phyloP scores from a whole-genome alignment of 140 eudicot genomes.

The Cichorium intybus region DNA sequence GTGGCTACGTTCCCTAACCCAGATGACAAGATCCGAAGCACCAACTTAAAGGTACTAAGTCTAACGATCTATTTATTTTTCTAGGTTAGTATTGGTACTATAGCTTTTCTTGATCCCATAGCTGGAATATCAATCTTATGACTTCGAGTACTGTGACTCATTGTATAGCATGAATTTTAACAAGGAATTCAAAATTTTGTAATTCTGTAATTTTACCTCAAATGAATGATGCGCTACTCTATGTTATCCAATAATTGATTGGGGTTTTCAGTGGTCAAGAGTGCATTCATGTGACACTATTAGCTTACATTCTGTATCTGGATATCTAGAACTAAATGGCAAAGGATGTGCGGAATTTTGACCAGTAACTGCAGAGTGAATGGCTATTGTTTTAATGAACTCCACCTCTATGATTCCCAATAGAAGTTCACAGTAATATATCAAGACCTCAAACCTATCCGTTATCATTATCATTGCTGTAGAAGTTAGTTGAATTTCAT shows the following conservation, averaged over 20 bases:
- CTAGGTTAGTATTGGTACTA: background rate
- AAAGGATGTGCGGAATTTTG: background rate
- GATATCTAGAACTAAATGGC: background rate
- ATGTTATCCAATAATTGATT: background rate
- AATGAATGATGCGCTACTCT: background rate
- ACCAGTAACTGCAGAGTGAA: background rate
- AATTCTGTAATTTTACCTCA: background rate
- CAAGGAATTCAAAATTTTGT: background rate
- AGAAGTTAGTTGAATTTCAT: background rate
- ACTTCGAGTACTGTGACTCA: background rate
- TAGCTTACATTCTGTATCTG: background rate
- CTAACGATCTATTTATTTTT: background rate
- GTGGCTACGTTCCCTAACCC: slow-evolving; percentile 78
- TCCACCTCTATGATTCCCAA: background rate
- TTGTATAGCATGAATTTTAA: background rate
- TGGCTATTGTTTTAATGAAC: background rate
- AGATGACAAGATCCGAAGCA: slow-evolving; percentile 87
- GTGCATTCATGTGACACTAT: slow-evolving; percentile 9
- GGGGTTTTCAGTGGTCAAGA: slow-evolving; percentile 4
- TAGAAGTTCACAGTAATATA: background rate
- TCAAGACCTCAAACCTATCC: slow-evolving; percentile 7
- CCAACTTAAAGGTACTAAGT: slow-evolving; percentile 59
- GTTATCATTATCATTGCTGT: background rate
- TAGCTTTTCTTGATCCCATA: slow-evolving; percentile 11
- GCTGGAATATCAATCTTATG: slow-evolving; percentile 7